phyloP scores from a whole-genome alignment of 352 stramenopile genomes.

The Globisporangium camurandrum region DNA sequence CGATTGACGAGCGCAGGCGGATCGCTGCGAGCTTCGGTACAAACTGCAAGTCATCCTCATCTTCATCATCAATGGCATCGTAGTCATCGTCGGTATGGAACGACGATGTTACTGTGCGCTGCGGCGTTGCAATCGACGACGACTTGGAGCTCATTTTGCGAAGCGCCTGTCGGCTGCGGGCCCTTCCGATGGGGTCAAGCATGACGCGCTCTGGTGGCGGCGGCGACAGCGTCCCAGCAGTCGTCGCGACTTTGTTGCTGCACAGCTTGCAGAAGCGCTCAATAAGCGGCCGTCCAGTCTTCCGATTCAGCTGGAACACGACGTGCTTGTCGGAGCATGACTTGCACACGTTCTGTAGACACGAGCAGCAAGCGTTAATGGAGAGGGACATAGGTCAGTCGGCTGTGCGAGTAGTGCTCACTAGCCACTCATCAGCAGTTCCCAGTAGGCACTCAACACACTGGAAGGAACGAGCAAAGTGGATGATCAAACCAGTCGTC shows the following conservation, averaged over 20 bases:
- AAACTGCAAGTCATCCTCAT: not conserved
- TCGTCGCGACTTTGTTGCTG: conserved; percentile 6
- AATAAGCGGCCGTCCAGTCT: not conserved
- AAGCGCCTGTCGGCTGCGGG: not conserved
- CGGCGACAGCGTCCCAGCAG: not conserved
- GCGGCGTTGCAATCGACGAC: not conserved
- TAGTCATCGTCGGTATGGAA: conserved; percentile 6
- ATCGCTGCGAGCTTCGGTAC: not conserved
- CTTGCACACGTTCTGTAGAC: conserved; percentile 2
- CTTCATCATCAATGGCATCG: no score
- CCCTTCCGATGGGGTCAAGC: conserved; percentile 5
- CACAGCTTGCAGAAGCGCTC: conserved; percentile 10
- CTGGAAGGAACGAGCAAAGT: no score
- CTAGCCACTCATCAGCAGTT: no score
- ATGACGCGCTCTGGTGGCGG: not conserved
- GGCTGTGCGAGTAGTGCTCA: no score
- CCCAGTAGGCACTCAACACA: no score
- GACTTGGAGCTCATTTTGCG: not conserved
- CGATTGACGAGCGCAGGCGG: not conserved
- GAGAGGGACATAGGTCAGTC: no score
- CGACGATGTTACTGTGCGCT: conserved; percentile 3
- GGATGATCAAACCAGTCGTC: no score
- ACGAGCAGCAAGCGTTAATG: not conserved
- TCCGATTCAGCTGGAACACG: conserved; percentile 2
- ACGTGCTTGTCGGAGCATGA: conserved; percentile 1